phyloP scores from a whole-genome alignment of 1,284 basidiomycete genomes.

The Chondrostereum purpureum region DNA sequence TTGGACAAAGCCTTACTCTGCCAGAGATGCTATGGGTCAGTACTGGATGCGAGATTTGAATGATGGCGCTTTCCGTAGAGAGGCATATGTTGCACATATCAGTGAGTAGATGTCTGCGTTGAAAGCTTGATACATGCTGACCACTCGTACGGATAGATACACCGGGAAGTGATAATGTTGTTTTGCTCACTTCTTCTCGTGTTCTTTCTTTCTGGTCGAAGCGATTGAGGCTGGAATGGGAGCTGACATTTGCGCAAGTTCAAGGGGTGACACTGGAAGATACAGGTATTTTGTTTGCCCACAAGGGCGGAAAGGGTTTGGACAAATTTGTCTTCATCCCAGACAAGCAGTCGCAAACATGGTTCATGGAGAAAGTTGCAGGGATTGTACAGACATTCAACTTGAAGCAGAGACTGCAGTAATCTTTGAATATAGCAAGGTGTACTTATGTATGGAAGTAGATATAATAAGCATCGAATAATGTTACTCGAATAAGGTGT shows the following conservation, averaged over 20 bases:
- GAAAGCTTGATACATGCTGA: constrained; percentile 1
- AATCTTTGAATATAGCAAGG: not conserved
- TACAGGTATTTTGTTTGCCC: constrained; percentile 81
- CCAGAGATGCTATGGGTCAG: constrained; percentile 89
- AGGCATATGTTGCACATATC: constrained; percentile 90
- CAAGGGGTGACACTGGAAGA: constrained; percentile 87
- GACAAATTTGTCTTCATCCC: constrained; percentile 74
- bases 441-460: constrained; percentile 5
- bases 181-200: constrained; percentile 74
- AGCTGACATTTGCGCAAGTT: constrained; percentile 82
- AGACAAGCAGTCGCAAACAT: constrained; percentile 65
- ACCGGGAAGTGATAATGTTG: constrained; percentile 77
- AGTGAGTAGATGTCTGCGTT: constrained; percentile 36
- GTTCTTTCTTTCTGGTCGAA: constrained; percentile 85
- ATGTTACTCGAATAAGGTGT: constrained; percentile 18
- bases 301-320: constrained; percentile 64
- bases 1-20: constrained; percentile 67
- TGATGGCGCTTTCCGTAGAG: constrained; percentile 78
- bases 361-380: constrained; percentile 74
- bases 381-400: constrained; percentile 72
- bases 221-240: constrained; percentile 86
- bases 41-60: constrained; percentile 95
- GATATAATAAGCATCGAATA: constrained; percentile 4
- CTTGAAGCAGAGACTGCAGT: constrained; percentile 53
- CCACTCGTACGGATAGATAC: no score